A percentile compares a stretch with the other conserved stretches of the same genome.
Conservation (phyloP, 2,329 filamentous ascomycete species). For the Elsinoe perseae region DNA sequence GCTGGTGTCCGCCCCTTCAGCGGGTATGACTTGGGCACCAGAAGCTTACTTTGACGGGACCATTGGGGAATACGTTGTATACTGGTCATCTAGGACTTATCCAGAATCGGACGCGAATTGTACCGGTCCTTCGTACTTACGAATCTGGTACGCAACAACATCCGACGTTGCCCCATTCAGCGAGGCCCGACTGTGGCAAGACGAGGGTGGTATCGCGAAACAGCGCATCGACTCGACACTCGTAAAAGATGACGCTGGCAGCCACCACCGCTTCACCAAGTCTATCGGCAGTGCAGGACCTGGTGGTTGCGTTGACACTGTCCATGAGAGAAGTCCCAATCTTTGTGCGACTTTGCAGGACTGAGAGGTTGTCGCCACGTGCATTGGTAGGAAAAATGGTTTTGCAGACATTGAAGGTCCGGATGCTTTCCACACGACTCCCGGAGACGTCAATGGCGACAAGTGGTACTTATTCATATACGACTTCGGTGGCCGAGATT, state of each 20-base stretch:
- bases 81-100: constrained; percentile 45
- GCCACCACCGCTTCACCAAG: constrained; percentile 49
- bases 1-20: constrained; percentile 42
- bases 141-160: constrained; percentile 48
- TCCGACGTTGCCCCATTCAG: constrained; percentile 46
- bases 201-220: constrained; percentile 39
- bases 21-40: constrained; percentile 49
- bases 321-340: constrained; percentile 42
- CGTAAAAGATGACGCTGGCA: constrained; percentile 32
- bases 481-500: constrained; percentile 45
- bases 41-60: constrained; percentile 45
- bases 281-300: constrained; percentile 41
- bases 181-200: constrained; percentile 44
- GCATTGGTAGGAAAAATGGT: constrained; percentile 46
- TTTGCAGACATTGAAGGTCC: constrained; percentile 45
- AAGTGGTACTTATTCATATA: constrained; percentile 52
- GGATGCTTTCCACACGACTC: constrained; percentile 46
- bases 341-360: constrained; percentile 36
- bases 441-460: constrained; percentile 42
- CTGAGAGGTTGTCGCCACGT: constrained; percentile 42
- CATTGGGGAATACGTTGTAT: constrained; percentile 38
- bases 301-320: constrained; percentile 49
- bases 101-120: constrained; percentile 35
- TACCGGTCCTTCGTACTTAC: constrained; percentile 41
- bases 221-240: constrained; percentile 47